These are phyloP conservation scores for Candida insectorum DNA, from an alignment of 805 yeast species.

Conservation along the genomic window DNA sequence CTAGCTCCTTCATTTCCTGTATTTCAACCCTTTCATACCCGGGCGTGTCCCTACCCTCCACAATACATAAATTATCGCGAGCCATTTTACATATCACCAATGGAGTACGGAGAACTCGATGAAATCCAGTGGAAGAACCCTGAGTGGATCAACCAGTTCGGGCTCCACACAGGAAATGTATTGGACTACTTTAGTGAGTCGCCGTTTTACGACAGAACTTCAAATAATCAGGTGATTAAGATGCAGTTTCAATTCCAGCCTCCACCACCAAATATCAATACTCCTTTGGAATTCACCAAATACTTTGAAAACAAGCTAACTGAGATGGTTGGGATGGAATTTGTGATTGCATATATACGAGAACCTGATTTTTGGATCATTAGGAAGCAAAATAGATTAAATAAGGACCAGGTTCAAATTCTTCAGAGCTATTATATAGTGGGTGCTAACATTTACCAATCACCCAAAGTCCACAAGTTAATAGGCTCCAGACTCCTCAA, in stretches of 20 bases:
- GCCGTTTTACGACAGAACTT: conserved; percentile 91
- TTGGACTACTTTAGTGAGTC: conserved; percentile 90
- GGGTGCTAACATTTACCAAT: conserved; percentile 90
- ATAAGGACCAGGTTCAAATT: conserved; percentile 39
- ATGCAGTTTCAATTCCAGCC: conserved; percentile 90
- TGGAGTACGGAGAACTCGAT: conserved; percentile 50
- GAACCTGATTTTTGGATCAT: conserved; percentile 95
- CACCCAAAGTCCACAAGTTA: conserved; percentile 73
- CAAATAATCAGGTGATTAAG: conserved; percentile 89
- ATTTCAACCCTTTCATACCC: too few relatives aligned
- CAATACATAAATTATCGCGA: too few relatives aligned
- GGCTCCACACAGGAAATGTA: conserved; percentile 84
- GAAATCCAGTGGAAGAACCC: conserved; percentile 97
- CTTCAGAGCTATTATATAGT: conserved; percentile 82
- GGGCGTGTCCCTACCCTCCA: too few relatives aligned
- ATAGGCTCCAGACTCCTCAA: conserved; percentile 62
- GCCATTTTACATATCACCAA: too few relatives aligned
- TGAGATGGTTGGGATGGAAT: conserved; percentile 85
- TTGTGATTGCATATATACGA: conserved; percentile 64
- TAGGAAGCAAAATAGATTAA: conserved; percentile 68
- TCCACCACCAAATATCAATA: conserved; percentile 32
- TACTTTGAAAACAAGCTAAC: conserved; percentile 54
- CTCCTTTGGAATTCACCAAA: conserved; percentile 23
- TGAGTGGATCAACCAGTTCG: conserved; percentile 91
- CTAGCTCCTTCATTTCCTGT: too few relatives aligned